Evolutionary conservation across 1,284 basidiomycete species (phyloP).

Genomic region (Phlebopus sp.): DNA sequence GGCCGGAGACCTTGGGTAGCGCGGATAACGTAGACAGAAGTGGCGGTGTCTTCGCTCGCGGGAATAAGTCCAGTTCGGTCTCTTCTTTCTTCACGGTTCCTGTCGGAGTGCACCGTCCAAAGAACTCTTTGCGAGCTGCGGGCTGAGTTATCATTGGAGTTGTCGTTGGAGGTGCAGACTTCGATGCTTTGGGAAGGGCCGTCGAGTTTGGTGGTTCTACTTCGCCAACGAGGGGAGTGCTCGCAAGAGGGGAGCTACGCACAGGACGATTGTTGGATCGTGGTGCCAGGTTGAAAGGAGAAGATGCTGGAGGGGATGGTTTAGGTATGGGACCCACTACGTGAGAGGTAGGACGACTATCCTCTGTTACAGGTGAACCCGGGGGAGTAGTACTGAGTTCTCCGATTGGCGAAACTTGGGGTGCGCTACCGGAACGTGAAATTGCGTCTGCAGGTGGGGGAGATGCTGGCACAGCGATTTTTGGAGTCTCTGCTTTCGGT

Average conservation of each 20-base stretch:
- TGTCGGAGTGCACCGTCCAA: conserved; percentile 27
- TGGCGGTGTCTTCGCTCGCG: conserved; percentile 44
- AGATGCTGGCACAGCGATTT: conserved; percentile 18
- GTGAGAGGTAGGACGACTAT: conserved; percentile 32
- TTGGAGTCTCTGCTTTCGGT: conserved; percentile 42
- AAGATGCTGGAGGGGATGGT: conserved; percentile 12
- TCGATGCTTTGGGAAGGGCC: conserved; percentile 19
- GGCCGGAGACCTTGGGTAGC: conserved; percentile 8
- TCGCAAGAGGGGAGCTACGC: conserved; percentile 62
- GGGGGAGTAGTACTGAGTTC: conserved; percentile 51
- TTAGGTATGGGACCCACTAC: conserved; percentile 19
- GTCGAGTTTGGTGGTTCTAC: conserved; percentile 33
- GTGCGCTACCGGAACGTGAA: conserved; percentile 15
- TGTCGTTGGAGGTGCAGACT: conserved; percentile 18
- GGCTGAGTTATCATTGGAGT: conserved; percentile 22
- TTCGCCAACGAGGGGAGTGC: conserved; percentile 43
- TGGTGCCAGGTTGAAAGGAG: conserved; percentile 41
- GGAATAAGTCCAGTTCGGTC: conserved; percentile 9
- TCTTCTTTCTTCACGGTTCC: conserved; percentile 17
- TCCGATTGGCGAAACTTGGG: conserved; percentile 22
- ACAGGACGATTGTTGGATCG: conserved; percentile 54
- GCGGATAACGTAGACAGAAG: conserved; percentile 19
- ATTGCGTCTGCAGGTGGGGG: conserved; percentile 24
- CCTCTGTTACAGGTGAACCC: conserved; percentile 48
- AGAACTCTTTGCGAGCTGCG: conserved; percentile 37